phyloP scores from a whole-genome alignment of 2,329 filamentous ascomycete genomes.

The Colletotrichum sp. region DNA sequence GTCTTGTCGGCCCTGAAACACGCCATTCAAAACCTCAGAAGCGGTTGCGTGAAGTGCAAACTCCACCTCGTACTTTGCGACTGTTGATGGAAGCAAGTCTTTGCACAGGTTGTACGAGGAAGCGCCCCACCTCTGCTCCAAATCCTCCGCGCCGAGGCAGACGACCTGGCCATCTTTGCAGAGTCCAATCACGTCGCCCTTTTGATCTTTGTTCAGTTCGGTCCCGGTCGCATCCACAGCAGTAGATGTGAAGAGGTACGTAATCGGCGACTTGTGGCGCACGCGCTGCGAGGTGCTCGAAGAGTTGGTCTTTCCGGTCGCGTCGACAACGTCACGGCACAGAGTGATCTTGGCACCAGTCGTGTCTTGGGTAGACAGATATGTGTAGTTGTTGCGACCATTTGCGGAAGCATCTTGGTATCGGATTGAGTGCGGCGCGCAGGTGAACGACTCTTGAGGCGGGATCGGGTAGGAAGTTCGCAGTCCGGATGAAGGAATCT shows the following conservation, averaged over 20 bases:
- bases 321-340: conserved; percentile 62
- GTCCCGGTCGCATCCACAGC: conserved; percentile 13
- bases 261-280: conserved; percentile 39
- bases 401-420: conserved; percentile 52
- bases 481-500: conserved; percentile 66
- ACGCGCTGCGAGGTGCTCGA: conserved; percentile 46
- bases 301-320: conserved; percentile 57
- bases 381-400: conserved; percentile 64
- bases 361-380: conserved; percentile 59
- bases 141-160: conserved; percentile 63
- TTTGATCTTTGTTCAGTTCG: neutral
- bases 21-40: conserved; percentile 55
- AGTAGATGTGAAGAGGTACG: conserved; percentile 46
- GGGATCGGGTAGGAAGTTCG: conserved; percentile 72
- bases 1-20: conserved; percentile 61
- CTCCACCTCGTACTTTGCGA: conserved; percentile 49
- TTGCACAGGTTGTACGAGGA: conserved; percentile 47
- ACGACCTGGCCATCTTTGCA: conserved; percentile 65
- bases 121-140: conserved; percentile 53
- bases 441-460: conserved; percentile 68
- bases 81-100: conserved; percentile 39
- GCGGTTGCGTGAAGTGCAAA: conserved; percentile 51
- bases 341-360: conserved; percentile 58
- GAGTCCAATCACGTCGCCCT: conserved; percentile 56
- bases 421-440: conserved; percentile 64